A percentile compares a stretch with the other conserved stretches of the same genome.
These are phyloP conservation scores for Lentithecium fluviatile DNA, from an alignment of 495 filamentous ascomycete species.

Conservation along the genomic window DNA sequence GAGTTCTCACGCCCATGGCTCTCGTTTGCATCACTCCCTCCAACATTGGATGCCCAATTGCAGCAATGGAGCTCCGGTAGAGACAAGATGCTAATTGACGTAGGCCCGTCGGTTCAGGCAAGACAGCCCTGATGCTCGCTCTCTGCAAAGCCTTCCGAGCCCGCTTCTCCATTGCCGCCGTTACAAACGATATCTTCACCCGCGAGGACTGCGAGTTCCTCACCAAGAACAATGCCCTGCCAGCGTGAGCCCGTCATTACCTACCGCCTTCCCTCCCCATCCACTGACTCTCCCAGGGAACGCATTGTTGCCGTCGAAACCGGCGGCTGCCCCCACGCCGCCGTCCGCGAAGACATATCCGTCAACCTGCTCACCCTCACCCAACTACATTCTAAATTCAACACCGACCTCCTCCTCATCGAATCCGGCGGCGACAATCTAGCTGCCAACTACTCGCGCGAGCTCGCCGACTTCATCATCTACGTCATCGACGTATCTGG, in stretches of 20 bases:
- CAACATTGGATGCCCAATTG: background rate
- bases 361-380: constrained; percentile 91
- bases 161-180: constrained; percentile 81
- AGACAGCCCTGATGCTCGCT: constrained; percentile 92
- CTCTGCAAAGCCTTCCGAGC: constrained; percentile 77
- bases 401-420: constrained; percentile 77
- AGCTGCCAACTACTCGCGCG: constrained; percentile 90
- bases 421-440: constrained; percentile 95
- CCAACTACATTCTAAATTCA: constrained; percentile 73
- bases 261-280: background rate
- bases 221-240: constrained; percentile 77
- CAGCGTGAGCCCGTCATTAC: constrained; percentile 47
- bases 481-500: constrained; percentile 97
- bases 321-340: constrained; percentile 94
- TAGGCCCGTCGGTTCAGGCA: constrained; percentile 95
- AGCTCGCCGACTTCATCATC: constrained; percentile 94
- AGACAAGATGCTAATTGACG: constrained; percentile 1
- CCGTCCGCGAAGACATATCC: constrained; percentile 94
- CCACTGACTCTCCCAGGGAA: constrained; percentile 6
- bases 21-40: background rate
- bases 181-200: constrained; percentile 99
- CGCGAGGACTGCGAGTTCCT: constrained; percentile 96
- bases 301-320: constrained; percentile 97
- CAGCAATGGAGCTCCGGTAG: too few species aligned
- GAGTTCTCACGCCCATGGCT: background rate